Base-by-base conservation (phyloP, 2,329 filamentous ascomycete genomes). In the Fusarium sp. region DNA sequence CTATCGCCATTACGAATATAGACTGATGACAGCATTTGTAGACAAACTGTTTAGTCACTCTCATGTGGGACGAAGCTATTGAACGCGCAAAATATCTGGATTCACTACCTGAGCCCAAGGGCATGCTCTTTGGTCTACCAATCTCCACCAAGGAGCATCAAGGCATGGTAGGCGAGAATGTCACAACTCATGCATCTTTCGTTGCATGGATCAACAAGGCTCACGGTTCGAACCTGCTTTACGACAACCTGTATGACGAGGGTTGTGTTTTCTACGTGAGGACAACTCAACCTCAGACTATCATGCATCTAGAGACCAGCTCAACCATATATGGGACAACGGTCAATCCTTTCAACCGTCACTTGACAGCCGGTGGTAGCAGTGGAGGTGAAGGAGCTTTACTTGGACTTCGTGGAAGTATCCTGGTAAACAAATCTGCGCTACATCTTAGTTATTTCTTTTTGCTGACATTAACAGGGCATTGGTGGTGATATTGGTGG, bases 291-390 rank as follows among this genome's bases (percentile, higher is more conserved):
- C 89, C 90, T 0, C 86, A 88, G 69, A 84, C 82, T 0, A 78
- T 88, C 47, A 83, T 82, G 75, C 81, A 82, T 16, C 74, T 89
- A 37, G 89, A 91, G 72, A 86, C 83, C 4, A 83, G 84, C 40
- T 91, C 89, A 71, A 90, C 92, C 68, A 77, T 91, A 20, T 88
- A 86, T 58, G 89, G 89, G 2, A 83, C 86, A 34, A 87, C 87
- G 0, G 78, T 91, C 4, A 92, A 91, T 72, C 90, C 91, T 0
- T 80, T 85, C 58, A 91, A 91, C 62, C 82, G 86, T 1, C 79
- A 82, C 20, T 80, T 89, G 33, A 88, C 86, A 0, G 83, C 88
- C 0, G 91, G 91, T 7, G 91, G 91, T 3, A 88, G 85, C 11
- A 88, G 86, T 0, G 90, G 90, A 12, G 91, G 91, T 1, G 81